Evolutionary conservation across 1,284 basidiomycete species (phyloP).

Genomic region (Phellopilus nigrolimitatus): DNA sequence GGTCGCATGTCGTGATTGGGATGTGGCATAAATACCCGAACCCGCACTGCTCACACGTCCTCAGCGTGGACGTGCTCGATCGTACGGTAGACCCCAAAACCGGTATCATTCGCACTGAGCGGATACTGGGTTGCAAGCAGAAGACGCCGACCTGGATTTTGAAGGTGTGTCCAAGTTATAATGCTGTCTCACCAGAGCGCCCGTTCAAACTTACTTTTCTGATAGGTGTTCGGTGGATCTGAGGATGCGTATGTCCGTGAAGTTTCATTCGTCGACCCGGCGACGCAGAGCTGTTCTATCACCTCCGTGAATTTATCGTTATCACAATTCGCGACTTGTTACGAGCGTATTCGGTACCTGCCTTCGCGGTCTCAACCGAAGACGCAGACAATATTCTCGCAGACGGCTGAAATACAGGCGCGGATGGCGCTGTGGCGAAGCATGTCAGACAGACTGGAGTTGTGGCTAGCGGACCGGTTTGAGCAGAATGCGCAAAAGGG

Average conservation of each 20-base stretch:
- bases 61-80: constrained; percentile 86
- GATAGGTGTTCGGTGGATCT: constrained; percentile 79
- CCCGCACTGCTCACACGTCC: constrained; percentile 86
- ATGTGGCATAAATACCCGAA: constrained; percentile 98
- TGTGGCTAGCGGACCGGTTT: constrained; percentile 80
- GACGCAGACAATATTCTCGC: constrained; percentile 62
- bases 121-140: constrained; percentile 82
- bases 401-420: constrained; percentile 83
- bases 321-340: constrained; percentile 84
- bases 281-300: constrained; percentile 73
- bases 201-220: constrained; percentile 11
- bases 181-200: constrained; percentile 12
- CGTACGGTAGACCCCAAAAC: constrained; percentile 78
- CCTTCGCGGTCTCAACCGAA: constrained; percentile 45
- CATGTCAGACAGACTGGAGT: constrained; percentile 76
- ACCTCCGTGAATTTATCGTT: constrained; percentile 87
- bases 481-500: constrained; percentile 84
- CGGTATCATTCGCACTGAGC: constrained; percentile 84
- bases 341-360: constrained; percentile 84
- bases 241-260: constrained; percentile 94
- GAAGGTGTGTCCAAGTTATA: constrained; percentile 48
- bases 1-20: constrained; percentile 81
- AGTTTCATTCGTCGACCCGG: constrained; percentile 86
- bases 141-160: constrained; percentile 81
- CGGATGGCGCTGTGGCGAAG: constrained; percentile 73